phyloP scores from a whole-genome alignment of 768 basidiomycete species.

The Galerina marginata region DNA sequence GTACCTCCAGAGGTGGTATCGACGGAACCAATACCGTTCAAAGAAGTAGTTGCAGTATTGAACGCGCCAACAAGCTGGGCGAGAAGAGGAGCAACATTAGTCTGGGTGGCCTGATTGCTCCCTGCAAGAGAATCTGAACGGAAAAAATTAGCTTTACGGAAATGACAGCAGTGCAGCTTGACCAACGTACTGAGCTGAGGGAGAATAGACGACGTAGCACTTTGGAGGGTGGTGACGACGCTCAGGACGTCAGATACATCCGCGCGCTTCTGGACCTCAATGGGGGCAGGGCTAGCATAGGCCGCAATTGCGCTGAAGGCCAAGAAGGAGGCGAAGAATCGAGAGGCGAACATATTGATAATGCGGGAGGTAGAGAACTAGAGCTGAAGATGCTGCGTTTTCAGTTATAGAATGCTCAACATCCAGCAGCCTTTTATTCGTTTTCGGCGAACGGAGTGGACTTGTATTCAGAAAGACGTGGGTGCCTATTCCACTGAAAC shows the following conservation, averaged over 20 bases:
- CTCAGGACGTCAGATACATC: constrained; percentile 8
- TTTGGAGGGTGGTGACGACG: constrained; percentile 2
- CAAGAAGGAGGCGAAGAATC: constrained; percentile 6
- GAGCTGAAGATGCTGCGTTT: neutral
- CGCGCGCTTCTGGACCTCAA: neutral
- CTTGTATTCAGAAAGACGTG: neutral
- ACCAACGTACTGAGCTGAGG: constrained; percentile 8
- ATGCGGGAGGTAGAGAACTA: neutral
- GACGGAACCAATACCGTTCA: neutral
- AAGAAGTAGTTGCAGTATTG: constrained; percentile 6
- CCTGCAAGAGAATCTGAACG: constrained; percentile 1
- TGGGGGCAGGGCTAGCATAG: neutral
- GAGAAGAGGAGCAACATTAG: constrained; percentile 2
- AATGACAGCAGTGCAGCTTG: too few species aligned
- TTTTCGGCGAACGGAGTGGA: neutral
- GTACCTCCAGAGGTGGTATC: constrained; percentile 7
- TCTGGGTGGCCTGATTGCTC: neutral
- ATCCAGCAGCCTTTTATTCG: constrained; percentile 1
- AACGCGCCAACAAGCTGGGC: neutral
- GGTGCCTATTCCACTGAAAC: neutral
- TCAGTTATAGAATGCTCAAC: neutral
- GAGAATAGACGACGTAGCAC: neutral
- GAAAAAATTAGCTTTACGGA: neutral
- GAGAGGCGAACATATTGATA: constrained; percentile 10
- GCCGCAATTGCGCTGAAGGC: constrained; percentile 2